These are phyloP conservation scores for Alectoria sarmentosa DNA, from an alignment of 495 filamentous ascomycete species.

Conservation along the genomic window DNA sequence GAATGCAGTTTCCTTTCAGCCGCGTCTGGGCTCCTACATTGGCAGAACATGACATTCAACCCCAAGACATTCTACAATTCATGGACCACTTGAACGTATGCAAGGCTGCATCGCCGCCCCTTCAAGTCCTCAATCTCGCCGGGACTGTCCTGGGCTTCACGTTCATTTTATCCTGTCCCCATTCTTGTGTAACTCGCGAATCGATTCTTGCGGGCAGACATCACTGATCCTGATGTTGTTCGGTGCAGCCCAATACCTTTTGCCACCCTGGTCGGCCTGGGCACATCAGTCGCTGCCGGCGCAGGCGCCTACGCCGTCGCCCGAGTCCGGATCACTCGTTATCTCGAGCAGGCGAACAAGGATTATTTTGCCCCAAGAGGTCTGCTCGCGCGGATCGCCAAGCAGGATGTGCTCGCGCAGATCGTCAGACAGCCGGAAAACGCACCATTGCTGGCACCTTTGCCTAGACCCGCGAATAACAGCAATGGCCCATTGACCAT, in stretches of 20 bases:
- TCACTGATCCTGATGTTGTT: not conserved
- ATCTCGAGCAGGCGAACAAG: not conserved
- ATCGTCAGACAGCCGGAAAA: not conserved
- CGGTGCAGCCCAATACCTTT: not conserved
- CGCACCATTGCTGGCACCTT: not conserved
- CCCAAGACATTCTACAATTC: not conserved
- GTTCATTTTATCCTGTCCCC: not conserved
- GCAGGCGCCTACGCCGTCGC: not conserved
- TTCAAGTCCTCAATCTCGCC: not conserved
- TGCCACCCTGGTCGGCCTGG: not conserved
- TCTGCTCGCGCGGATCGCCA: constrained; percentile 36
- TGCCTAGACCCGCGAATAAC: not conserved
- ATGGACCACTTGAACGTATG: not conserved
- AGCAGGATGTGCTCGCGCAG: constrained; percentile 34
- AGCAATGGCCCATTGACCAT: not conserved
- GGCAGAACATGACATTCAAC: not conserved
- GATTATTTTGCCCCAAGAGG: not conserved
- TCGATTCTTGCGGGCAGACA: not conserved
- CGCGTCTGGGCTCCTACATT: not conserved
- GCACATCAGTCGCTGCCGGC: not conserved
- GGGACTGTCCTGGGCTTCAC: not conserved
- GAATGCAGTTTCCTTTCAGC: not conserved
- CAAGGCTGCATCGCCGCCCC: not conserved
- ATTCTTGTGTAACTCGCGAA: no score
- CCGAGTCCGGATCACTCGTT: not conserved